Evolutionary conservation across 768 basidiomycete genomes (phyloP).

Genomic region (Xerocomellus amylosporus): DNA sequence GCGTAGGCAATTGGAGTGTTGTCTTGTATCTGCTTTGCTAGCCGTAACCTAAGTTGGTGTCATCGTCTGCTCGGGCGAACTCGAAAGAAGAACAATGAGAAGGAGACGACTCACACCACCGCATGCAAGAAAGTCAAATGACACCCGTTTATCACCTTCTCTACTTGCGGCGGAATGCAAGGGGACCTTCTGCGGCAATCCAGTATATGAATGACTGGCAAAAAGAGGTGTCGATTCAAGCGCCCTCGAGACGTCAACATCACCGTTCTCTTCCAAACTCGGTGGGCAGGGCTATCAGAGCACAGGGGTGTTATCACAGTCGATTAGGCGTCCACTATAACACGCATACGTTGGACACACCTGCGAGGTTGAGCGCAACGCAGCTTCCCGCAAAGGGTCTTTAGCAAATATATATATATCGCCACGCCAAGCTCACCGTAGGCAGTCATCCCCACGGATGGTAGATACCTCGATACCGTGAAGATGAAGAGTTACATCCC

Average conservation of each 20-base stretch:
- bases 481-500: constrained; percentile 16
- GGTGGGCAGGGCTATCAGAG: constrained; percentile 1
- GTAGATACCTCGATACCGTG: constrained; percentile 18
- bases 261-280: constrained; percentile 8
- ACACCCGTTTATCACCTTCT: constrained; percentile 2
- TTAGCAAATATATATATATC: neutral
- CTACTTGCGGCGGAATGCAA: neutral
- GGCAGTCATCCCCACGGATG: constrained; percentile 14
- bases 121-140: neutral
- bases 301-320: neutral
- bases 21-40: neutral
- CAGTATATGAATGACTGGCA: constrained; percentile 9
- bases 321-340: neutral
- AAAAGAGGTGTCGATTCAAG: neutral
- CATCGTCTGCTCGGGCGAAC: neutral
- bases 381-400: neutral
- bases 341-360: neutral
- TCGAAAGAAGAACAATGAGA: too few species aligned
- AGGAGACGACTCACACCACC: constrained; percentile 2
- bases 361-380: constrained; percentile 4
- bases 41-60: constrained; percentile 4
- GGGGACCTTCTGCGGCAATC: constrained; percentile 7
- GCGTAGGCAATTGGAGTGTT: too few species aligned
- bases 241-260: neutral
- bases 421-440: constrained; percentile 7